These are phyloP conservation scores for Mucor irregularis DNA, from an alignment of 371 early-diverging fungal genomes.

Conservation along the genomic window DNA sequence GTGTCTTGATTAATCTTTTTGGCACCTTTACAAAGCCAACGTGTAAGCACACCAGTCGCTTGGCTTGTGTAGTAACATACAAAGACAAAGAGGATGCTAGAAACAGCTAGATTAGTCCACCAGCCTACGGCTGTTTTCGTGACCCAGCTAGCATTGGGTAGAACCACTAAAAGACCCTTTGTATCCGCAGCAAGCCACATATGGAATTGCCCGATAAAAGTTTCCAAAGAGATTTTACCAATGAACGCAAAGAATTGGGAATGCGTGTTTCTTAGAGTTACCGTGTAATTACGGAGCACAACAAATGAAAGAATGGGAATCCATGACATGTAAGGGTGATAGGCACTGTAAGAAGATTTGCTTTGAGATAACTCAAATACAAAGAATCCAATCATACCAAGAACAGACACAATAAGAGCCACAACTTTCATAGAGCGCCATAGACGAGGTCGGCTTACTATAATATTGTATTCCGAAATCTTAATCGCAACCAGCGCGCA, in stretches of 20 bases:
- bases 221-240: constrained; percentile 72
- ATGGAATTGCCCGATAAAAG: constrained; percentile 81
- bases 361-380: constrained; percentile 46
- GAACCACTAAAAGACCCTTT: constrained; percentile 59
- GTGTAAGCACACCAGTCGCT: constrained; percentile 53
- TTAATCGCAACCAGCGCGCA: constrained; percentile 51
- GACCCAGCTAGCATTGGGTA: constrained; percentile 33
- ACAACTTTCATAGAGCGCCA: constrained; percentile 38
- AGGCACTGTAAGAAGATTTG: constrained; percentile 57
- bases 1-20: not conserved
- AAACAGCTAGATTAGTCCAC: constrained; percentile 57
- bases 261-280: constrained; percentile 48
- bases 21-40: constrained; percentile 27
- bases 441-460: constrained; percentile 21
- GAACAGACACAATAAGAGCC: constrained; percentile 29
- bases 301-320: constrained; percentile 64
- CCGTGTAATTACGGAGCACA: constrained; percentile 68
- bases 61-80: constrained; percentile 54
- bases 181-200: constrained; percentile 78
- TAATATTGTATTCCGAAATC: constrained; percentile 36
- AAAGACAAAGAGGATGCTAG: constrained; percentile 57
- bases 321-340: constrained; percentile 68
- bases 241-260: constrained; percentile 58
- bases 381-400: constrained; percentile 50
- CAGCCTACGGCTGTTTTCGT: constrained; percentile 35